These are phyloP conservation scores for Chlorella sp. DNA, from an alignment of 139 green algal genomes.

Conservation along the genomic window DNA sequence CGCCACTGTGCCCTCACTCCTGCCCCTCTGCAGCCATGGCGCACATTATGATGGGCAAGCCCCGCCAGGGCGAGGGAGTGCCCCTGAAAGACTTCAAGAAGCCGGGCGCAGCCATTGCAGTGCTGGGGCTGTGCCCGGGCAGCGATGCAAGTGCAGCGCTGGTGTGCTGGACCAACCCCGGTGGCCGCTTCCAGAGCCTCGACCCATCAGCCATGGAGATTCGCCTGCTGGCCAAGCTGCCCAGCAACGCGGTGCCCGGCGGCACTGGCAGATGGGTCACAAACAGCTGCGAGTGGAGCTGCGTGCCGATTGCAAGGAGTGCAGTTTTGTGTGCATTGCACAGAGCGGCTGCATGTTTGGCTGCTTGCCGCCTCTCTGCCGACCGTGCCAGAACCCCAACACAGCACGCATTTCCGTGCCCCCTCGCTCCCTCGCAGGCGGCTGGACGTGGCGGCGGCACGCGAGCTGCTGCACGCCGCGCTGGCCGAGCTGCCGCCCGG, in stretches of 20 bases:
- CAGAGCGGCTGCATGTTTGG: no score
- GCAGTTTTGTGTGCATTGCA: no score
- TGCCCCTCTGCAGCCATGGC: background rate
- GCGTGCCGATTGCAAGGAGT: no score
- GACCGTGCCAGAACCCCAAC: no score
- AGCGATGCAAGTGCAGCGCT: background rate
- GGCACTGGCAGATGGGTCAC: background rate
- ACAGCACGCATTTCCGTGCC: background rate
- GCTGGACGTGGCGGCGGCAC: background rate
- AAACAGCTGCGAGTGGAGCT: no score
- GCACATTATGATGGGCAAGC: background rate
- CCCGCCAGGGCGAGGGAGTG: background rate
- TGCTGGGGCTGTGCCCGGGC: background rate
- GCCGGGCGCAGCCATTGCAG: background rate
- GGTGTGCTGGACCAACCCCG: background rate
- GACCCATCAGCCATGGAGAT: background rate
- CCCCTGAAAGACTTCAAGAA: background rate
- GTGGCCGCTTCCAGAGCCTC: background rate
- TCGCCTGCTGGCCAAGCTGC: background rate
- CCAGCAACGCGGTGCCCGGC: background rate
- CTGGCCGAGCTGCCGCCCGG: background rate
- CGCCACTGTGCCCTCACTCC: no score
- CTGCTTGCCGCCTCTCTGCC: no score
- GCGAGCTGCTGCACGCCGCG: background rate
- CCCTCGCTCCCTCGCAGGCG: background rate